These are phyloP conservation scores for Cercospora sp. DNA, from an alignment of 2,329 filamentous ascomycete genomes.

Conservation along the genomic window DNA sequence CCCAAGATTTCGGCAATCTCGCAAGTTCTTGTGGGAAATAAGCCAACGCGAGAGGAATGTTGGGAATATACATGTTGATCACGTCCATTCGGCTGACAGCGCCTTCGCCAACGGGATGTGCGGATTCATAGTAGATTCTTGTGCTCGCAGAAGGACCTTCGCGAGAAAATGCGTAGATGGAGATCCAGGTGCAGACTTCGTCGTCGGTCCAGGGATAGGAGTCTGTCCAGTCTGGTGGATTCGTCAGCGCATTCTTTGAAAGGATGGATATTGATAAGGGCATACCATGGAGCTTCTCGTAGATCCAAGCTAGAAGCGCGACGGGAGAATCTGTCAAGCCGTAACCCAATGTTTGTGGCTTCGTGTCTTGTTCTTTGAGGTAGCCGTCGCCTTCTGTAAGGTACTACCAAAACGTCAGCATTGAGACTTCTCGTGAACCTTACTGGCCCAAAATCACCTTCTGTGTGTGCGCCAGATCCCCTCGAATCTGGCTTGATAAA, in stretches of 20 bases:
- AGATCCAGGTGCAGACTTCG: conserved; percentile 30
- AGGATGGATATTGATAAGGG: background rate
- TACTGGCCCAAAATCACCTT: background rate
- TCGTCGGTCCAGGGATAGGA: conserved; percentile 34
- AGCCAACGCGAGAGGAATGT: conserved; percentile 10
- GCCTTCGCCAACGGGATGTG: conserved; percentile 11
- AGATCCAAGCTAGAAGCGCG: conserved; percentile 29
- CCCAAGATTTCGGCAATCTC: conserved; percentile 18
- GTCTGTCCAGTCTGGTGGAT: conserved; percentile 32
- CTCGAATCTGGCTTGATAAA: background rate
- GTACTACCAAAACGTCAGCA: conserved; percentile 9
- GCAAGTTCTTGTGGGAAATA: conserved; percentile 19
- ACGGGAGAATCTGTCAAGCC: conserved; percentile 28
- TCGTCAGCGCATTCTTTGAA: background rate
- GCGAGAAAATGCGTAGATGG: conserved; percentile 20
- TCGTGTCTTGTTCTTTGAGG: conserved; percentile 17
- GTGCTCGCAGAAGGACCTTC: conserved; percentile 14
- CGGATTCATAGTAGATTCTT: conserved; percentile 19
- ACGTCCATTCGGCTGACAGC: conserved; percentile 19
- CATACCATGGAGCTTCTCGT: conserved; percentile 25
- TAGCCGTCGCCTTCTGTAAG: conserved; percentile 12
- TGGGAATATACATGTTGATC: conserved; percentile 16
- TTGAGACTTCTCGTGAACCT: background rate
- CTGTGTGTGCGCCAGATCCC: conserved; percentile 9
- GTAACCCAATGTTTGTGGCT: conserved; percentile 21